Evolutionary conservation across 2,329 filamentous ascomycete species (phyloP).

Genomic region (Trichoderma koningiopsis): DNA sequence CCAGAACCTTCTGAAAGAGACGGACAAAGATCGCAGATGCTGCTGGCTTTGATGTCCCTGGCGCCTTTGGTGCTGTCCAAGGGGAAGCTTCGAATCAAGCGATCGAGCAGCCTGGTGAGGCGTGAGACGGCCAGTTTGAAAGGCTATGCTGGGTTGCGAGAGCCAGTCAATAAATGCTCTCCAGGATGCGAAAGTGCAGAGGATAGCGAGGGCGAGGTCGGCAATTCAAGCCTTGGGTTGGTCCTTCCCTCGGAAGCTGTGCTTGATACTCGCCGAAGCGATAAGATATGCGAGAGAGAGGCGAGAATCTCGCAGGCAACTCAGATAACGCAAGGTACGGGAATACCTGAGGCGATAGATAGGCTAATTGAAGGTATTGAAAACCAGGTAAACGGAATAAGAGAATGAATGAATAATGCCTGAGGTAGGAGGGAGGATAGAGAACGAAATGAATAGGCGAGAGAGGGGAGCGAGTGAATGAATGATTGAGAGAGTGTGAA

Average conservation of each 20-base stretch:
- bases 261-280: not conserved
- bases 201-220: not conserved
- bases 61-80: not conserved
- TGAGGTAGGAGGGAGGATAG: not conserved
- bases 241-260: conserved; percentile 8
- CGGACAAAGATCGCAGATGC: not conserved
- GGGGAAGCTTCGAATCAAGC: conserved; percentile 17
- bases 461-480: not conserved
- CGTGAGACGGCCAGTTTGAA: conserved; percentile 19
- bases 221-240: conserved; percentile 2
- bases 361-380: not conserved
- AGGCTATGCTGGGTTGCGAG: not conserved
- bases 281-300: conserved; percentile 14
- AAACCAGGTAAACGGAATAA: not conserved
- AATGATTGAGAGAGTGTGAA: not conserved
- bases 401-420: not conserved
- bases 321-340: not conserved
- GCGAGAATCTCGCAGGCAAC: conserved; percentile 7
- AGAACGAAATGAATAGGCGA: not conserved
- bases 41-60: not conserved
- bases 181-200: not conserved
- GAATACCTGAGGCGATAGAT: not conserved
- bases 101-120: conserved; percentile 3
- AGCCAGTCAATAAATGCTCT: not conserved
- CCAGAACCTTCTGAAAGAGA: not conserved